Conservation (phyloP, 2,329 filamentous ascomycete species). For the Trichoderma aggressivum region DNA sequence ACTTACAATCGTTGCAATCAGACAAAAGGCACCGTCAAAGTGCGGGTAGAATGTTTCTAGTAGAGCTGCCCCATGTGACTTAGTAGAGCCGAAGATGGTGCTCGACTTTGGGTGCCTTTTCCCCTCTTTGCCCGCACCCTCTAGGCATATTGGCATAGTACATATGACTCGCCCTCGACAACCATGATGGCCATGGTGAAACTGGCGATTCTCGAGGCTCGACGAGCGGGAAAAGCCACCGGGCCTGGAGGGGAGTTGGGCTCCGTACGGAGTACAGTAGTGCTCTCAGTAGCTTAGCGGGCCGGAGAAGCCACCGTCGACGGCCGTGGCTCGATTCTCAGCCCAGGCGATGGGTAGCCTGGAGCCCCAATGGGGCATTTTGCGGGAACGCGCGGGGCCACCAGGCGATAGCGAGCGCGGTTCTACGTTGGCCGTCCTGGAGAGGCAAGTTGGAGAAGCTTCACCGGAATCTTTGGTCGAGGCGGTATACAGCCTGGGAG, state of each 20-base stretch:
- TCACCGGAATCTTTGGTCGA: not conserved
- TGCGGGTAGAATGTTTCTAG: not conserved
- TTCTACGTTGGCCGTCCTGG: slow-evolving; percentile 12
- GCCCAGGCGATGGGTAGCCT: slow-evolving; percentile 15
- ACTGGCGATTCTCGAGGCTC: not conserved
- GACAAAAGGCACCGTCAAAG: not conserved
- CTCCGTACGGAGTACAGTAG: slow-evolving; percentile 2
- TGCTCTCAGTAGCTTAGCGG: slow-evolving; percentile 15
- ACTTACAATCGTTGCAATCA: not conserved
- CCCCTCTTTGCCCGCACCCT: slow-evolving; percentile 14
- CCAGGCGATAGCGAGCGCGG: slow-evolving; percentile 15
- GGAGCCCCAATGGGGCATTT: slow-evolving; percentile 16
- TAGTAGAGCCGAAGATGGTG: not conserved
- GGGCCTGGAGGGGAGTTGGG: not conserved
- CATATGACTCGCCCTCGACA: not conserved
- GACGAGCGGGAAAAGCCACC: slow-evolving; percentile 6
- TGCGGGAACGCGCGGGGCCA: slow-evolving; percentile 15
- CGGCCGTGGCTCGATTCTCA: slow-evolving; percentile 21
- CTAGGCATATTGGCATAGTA: not conserved
- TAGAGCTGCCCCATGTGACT: not conserved
- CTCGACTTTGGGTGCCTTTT: not conserved
- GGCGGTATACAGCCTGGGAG: slow-evolving; percentile 3
- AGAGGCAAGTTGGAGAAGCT: slow-evolving; percentile 9
- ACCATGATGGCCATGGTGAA: slow-evolving; percentile 9
- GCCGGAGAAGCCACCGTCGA: slow-evolving; percentile 19